phyloP scores from a whole-genome alignment of 2,329 filamentous ascomycete genomes.

The Plenodomus tracheiphilus region DNA sequence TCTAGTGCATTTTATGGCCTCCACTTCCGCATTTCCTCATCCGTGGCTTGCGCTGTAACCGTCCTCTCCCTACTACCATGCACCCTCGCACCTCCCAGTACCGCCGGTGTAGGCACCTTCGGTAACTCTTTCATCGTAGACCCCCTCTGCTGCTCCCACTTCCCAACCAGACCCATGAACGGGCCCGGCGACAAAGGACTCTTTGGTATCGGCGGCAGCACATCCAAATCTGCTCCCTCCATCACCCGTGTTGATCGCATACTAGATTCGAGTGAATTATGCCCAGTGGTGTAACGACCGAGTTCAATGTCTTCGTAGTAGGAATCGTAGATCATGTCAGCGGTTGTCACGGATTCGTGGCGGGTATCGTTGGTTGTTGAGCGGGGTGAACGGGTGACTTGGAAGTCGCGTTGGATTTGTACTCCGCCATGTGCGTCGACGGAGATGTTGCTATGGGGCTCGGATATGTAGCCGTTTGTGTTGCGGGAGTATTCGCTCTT shows the following conservation, averaged over 20 bases:
- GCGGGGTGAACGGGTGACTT: constrained; percentile 13
- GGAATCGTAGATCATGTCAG: constrained; percentile 16
- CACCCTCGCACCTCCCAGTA: too few species aligned
- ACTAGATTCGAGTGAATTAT: constrained; percentile 13
- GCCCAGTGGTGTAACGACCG: constrained; percentile 17
- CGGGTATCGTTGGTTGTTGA: neutral
- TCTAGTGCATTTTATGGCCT: too few species aligned
- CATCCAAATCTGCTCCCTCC: constrained; percentile 14
- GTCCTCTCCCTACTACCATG: too few species aligned
- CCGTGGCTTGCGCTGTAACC: too few species aligned
- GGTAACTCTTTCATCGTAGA: neutral
- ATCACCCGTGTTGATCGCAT: constrained; percentile 4
- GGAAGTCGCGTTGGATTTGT: constrained; percentile 18
- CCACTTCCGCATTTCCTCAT: too few species aligned
- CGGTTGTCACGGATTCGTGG: constrained; percentile 14
- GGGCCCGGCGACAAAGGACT: constrained; percentile 8
- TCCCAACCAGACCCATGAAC: neutral
- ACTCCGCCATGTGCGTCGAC: constrained; percentile 29
- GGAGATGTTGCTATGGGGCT: constrained; percentile 19
- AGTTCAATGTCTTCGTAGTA: constrained; percentile 32
- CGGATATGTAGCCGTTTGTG: constrained; percentile 28
- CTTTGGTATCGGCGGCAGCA: constrained; percentile 22
- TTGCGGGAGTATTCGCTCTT: constrained; percentile 6
- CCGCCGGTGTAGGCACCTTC: too few species aligned
- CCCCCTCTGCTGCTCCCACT: too few species aligned